A percentile compares a stretch with the other conserved stretches of the same genome.
These are phyloP conservation scores for Maudiozyma saulgeensis DNA, from an alignment of 805 yeast genomes.

Conservation along the genomic window DNA sequence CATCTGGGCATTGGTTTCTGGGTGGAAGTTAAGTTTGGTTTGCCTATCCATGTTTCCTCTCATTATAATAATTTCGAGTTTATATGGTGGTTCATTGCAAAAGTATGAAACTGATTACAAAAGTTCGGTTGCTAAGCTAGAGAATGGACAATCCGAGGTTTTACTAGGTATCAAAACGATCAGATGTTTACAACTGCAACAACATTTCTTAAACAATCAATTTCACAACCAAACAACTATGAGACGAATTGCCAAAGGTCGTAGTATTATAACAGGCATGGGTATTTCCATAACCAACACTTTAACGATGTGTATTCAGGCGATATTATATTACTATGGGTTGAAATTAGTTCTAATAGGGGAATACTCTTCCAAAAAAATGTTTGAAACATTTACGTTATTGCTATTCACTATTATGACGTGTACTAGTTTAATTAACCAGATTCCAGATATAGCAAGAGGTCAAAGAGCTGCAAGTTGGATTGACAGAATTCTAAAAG, in stretches of 20 bases:
- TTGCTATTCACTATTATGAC: slow-evolving; percentile 64
- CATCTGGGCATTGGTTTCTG: slow-evolving; percentile 66
- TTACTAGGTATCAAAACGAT: slow-evolving; percentile 56
- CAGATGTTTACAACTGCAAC: slow-evolving; percentile 42
- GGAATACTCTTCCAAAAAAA: slow-evolving; percentile 45
- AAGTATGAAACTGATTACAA: slow-evolving; percentile 54
- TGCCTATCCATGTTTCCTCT: slow-evolving; percentile 70
- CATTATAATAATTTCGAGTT: slow-evolving; percentile 40
- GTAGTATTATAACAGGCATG: slow-evolving; percentile 56
- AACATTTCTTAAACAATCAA: slow-evolving; percentile 37
- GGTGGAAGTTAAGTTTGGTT: slow-evolving; percentile 83
- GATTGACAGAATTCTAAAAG: slow-evolving; percentile 33
- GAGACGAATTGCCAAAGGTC: slow-evolving; percentile 32
- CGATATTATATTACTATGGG: slow-evolving; percentile 72
- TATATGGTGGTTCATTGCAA: slow-evolving; percentile 45
- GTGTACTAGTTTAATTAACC: slow-evolving; percentile 47
- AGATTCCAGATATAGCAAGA: slow-evolving; percentile 70
- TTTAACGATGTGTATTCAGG: slow-evolving; percentile 52
- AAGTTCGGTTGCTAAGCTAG: slow-evolving; percentile 43
- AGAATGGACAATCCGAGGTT: slow-evolving; percentile 42
- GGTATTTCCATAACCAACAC: slow-evolving; percentile 53
- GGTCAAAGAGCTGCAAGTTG: slow-evolving; percentile 67
- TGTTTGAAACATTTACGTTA: slow-evolving; percentile 63
- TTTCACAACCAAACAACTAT: slow-evolving; percentile 26
- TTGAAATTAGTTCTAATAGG: slow-evolving; percentile 52